These are phyloP conservation scores for Discostella stelligera DNA, from an alignment of 352 stramenopile species.

Conservation along the genomic window DNA sequence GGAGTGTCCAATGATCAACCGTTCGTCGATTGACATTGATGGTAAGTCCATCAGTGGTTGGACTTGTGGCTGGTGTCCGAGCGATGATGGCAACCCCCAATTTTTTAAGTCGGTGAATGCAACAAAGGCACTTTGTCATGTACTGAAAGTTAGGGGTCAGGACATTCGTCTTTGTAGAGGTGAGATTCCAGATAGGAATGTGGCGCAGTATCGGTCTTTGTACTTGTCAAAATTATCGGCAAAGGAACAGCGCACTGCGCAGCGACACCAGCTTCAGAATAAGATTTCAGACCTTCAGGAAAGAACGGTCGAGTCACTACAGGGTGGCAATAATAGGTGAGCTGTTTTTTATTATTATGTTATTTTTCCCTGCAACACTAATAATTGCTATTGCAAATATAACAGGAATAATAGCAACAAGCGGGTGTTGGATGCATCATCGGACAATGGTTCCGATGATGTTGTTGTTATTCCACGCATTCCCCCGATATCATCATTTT, in stretches of 20 bases:
- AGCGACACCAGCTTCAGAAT: neutral
- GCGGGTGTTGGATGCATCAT: neutral
- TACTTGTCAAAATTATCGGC: neutral
- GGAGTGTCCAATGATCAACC: constrained; percentile 8
- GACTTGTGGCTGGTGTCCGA: constrained; percentile 4
- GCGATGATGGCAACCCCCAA: neutral
- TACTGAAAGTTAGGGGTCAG: neutral
- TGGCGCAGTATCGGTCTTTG: neutral
- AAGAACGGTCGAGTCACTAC: neutral
- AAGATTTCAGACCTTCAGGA: constrained; percentile 8
- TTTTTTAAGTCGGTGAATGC: neutral
- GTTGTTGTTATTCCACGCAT: neutral
- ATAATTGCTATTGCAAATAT: neutral
- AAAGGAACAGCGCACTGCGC: neutral
- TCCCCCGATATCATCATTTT: neutral
- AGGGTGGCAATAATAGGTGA: neutral
- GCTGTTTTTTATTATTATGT: too few relatives aligned
- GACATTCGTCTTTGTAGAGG: constrained; percentile 3
- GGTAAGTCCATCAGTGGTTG: constrained; percentile 3
- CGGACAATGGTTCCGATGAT: neutral
- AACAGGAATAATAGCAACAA: too few relatives aligned
- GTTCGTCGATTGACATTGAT: neutral
- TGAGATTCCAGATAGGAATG: constrained; percentile 1
- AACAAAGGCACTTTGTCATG: constrained; percentile 6
- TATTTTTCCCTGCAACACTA: neutral